Base-by-base conservation (phyloP, 805 yeast species). In the Candida coquimbonensis region DNA sequence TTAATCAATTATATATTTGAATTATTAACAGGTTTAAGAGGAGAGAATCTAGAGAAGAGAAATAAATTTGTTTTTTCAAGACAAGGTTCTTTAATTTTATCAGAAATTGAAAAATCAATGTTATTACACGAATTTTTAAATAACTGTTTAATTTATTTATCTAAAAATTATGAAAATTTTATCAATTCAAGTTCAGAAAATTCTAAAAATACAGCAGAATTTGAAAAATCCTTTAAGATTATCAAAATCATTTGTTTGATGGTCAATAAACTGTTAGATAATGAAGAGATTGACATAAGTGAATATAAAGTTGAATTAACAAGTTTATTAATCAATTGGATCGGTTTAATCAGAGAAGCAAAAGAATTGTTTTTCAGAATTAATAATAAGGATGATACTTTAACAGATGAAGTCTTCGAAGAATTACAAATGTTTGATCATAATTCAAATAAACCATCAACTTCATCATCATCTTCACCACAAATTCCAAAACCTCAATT, bases 111-210 rank as follows among this genome's bases (percentile, higher is more conserved):
- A 53, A 70, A 66, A 49, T 74, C 77, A 52, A 81, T 83, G 87
- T 56, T 85, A 13, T 60, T 85, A 34, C 89, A 83, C 62, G 88
- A 81, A 58, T 80, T 83, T 52, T 69, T 85, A 48, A 69, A 78
- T n/a, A 78, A 76, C 49, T 74, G 76, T 12, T 66, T 75, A 5
- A 67, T 74, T 13, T 69, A 62, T 48, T 51, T 75, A 12, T 67
- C 74, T 0, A 63, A 64, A 31, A 70, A 67, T 5, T 53, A 55
- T 36, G 62, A 59, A 9, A 27, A 38, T 1, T 53, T 57, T 11
- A 41, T 48, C 9, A 38, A 39, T 37, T 32, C 41, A 19, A 26
- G 14, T 27, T 17, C 29, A n/a, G 24, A 29, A 29, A 14, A 48
- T 50, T 13, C 60, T 57, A 13, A 42, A 2, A 53, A 51, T 39